Evolutionary conservation across 345 rosid species (phyloP), one percentile per base, ranked within the genome.

Genomic region (Camelina neglecta): DNA sequence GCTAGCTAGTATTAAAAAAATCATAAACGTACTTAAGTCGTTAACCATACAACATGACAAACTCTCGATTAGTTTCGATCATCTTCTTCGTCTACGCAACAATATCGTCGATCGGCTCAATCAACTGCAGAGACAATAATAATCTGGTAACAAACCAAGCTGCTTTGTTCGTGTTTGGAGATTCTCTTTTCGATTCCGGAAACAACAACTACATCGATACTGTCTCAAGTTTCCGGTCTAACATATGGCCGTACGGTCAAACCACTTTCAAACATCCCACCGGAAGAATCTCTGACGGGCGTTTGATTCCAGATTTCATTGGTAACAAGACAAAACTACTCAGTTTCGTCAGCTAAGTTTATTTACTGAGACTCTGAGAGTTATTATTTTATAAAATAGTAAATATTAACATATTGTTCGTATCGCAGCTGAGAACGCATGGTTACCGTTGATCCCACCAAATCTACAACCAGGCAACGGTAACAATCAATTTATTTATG

Each of bases 131-230:
- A 12, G 15, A 20, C 16, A 68, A 36, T 1, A 54, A 16, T 3
- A 41, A 18, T 57, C 72, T 63, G 7, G 11, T 72, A 4, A 67
- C 73, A 57, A 75, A 78, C 0, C 80, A 79, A 18, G 69, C 67
- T 6, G 83, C 86, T 11, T 65, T 81, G 44, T 83, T 83, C 64
- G 35, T 86, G 18, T 84, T 81, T 4, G 88, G 88, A 31, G 93
- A 86, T 58, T 88, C 90, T 4, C 2, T 78, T 0, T 81, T 82
- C 55, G 88, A 84, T 73, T 66, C 76, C 0, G 86, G 89, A 70
- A 85, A 83, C 76, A 83, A 86, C 75, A 83, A 84, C 68, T 79
- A 75, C 9, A 79, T 81, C 74, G 53, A 72, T 33, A 80, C 84
- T 1, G 0, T 41, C 11, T 24, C 36, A 38, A 64, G 72, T 4